Evolutionary conservation across 805 yeast species (phyloP).

Genomic region (Wickerhamomyces canadensis): DNA sequence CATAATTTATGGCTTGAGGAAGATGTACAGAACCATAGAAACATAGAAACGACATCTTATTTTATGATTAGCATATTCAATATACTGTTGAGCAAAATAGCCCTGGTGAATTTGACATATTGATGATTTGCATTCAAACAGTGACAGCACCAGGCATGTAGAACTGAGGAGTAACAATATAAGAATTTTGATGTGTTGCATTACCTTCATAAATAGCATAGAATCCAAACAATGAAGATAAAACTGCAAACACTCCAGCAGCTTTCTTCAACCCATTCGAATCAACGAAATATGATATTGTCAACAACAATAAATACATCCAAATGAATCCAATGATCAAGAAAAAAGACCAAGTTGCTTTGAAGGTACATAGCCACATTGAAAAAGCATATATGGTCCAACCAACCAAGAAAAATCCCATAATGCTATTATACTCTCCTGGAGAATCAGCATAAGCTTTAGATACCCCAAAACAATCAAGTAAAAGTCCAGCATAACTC

Average conservation of each 20-base stretch:
- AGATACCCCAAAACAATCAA: conserved; percentile 38
- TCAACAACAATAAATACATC: conserved; percentile 29
- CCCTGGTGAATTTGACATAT: too few relatives aligned
- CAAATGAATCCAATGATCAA: conserved; percentile 11
- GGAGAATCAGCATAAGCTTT: conserved; percentile 31
- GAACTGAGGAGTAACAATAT: conserved; percentile 9
- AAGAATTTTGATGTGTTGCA: conserved; percentile 18
- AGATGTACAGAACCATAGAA: too few relatives aligned
- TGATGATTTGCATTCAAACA: neutral
- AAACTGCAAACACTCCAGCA: conserved; percentile 43
- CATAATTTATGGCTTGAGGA: too few relatives aligned
- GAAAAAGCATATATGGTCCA: conserved; percentile 48
- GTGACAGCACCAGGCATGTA: conserved; percentile 10
- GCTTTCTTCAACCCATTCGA: conserved; percentile 31
- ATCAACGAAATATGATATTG: conserved; percentile 38
- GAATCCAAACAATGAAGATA: conserved; percentile 39
- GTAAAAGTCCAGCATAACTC: conserved; percentile 40
- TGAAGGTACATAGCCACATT: conserved; percentile 41
- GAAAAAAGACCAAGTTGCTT: conserved; percentile 45
- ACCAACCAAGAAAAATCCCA: conserved; percentile 44
- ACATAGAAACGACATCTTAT: too few relatives aligned
- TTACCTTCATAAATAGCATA: conserved; percentile 44
- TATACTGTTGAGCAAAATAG: too few relatives aligned
- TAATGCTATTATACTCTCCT: conserved; percentile 35
- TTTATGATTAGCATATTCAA: too few relatives aligned